Evolutionary conservation across 176 grass and related monocot species (phyloP).

Genomic region (Chloris gayana): DNA sequence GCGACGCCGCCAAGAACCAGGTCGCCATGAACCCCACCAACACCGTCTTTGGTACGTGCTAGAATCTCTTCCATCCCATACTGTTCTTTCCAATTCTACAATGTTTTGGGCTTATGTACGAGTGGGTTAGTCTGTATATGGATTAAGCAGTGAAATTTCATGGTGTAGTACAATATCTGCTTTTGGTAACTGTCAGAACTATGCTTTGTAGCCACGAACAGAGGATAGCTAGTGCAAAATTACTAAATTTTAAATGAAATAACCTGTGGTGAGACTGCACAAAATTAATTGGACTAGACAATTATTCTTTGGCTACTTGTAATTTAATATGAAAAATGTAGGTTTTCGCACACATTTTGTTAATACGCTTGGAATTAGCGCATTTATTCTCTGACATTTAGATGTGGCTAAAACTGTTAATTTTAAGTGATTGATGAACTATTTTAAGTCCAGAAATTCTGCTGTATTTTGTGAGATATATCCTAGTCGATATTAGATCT

Average conservation of each 20-base stretch:
- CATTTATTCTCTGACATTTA: background rate
- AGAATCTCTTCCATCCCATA: background rate
- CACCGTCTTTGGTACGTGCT: slow-evolving; percentile 80
- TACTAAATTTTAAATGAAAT: no score
- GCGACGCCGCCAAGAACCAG: slow-evolving; percentile 91
- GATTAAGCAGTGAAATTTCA: background rate
- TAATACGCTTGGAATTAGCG: background rate
- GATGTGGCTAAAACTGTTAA: no score
- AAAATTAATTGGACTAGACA: no score
- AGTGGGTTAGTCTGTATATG: background rate
- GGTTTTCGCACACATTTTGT: background rate
- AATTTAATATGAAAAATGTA: no score
- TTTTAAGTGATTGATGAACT: background rate
- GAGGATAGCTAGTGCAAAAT: no score
- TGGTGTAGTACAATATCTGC: background rate
- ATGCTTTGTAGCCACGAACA: background rate
- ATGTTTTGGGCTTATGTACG: background rate
- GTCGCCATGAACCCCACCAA: slow-evolving; percentile 96
- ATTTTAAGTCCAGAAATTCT: background rate
- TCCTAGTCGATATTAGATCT: no score
- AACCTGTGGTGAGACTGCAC: no score
- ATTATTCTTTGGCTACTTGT: no score
- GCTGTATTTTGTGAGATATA: no score
- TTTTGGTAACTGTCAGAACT: background rate
- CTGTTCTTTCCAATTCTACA: background rate